Base-by-base conservation (phyloP, 805 yeast genomes). In the Saccharomycopsis fibuligera region DNA sequence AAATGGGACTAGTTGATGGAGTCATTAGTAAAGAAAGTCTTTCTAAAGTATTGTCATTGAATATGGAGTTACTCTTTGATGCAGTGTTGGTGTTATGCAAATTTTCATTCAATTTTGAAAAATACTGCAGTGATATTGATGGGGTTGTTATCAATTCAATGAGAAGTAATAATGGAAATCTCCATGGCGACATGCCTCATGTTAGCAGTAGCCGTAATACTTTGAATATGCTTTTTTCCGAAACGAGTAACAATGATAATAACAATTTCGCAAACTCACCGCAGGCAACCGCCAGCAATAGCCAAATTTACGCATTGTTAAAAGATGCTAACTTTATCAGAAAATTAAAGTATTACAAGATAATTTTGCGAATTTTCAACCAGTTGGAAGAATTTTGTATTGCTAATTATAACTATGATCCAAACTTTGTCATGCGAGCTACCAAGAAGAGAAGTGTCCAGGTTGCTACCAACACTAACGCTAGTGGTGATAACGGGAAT, bases 11-110 rank as follows among this genome's bases (percentile, higher is more conserved):
- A 14, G 24, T 33, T 31, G 48, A 40, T 21, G 29, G 17, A 27
- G 17, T 30, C 3, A 25, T 39, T 4, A 12, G n/a, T 19, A 41
- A 45, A 21, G 30, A 45, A 25, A 30, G 30, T 27, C 9, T 48
- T 10, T 38, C 45, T 8, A 42, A 44, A 36, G 27, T 44, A 22
- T 17, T 48, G 24, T 47, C 54, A 19, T 42, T 53, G 36, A 37
- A 50, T 30, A 37, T 50, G 23, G 52, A 50, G 31, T 19, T 53
- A 27, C 35, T 53, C 5, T 50, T 50, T 45, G 54, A 50, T 35
- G 51, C 36, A 1, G 27, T 47, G n/a, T 30, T 52, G 17, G 50
- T 52, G 19, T 17, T 52, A 22, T 42, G 44, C 31, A 35, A 41
- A 21, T 49, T 52, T 44, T 21, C 43, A 8, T 43, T 30, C 37